phyloP scores from a whole-genome alignment of 2,329 filamentous ascomycete genomes.

The Dryadomyces quercus-mongolicae region DNA sequence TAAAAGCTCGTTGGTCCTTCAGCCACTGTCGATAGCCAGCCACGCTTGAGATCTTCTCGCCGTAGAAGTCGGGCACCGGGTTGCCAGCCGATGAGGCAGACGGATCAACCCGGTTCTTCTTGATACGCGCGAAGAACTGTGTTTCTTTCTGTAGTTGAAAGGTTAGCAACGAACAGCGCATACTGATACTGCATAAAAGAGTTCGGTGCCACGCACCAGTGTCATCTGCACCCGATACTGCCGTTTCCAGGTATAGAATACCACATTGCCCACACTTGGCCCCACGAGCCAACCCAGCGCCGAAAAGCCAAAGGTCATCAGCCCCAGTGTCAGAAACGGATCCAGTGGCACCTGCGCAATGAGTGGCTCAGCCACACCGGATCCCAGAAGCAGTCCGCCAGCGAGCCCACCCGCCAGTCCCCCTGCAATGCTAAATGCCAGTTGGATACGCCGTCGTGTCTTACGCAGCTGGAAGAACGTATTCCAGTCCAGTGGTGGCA shows the following conservation, averaged over 20 bases:
- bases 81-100: slow-evolving; percentile 80
- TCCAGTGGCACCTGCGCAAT: slow-evolving; percentile 68
- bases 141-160: slow-evolving; percentile 63
- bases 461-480: slow-evolving; percentile 85
- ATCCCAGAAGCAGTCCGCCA: slow-evolving; percentile 55
- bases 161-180: background rate
- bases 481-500: slow-evolving; percentile 64
- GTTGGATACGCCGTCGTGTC: slow-evolving; percentile 70
- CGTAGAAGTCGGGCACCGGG: slow-evolving; percentile 94
- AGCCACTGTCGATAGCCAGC: slow-evolving; percentile 87
- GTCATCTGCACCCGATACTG: slow-evolving; percentile 61
- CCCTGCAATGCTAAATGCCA: slow-evolving; percentile 60
- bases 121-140: slow-evolving; percentile 84
- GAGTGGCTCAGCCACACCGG: slow-evolving; percentile 60
- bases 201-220: slow-evolving; percentile 27
- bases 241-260: slow-evolving; percentile 68
- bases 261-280: slow-evolving; percentile 64
- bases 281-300: slow-evolving; percentile 83
- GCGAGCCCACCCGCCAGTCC: slow-evolving; percentile 49
- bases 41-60: slow-evolving; percentile 92
- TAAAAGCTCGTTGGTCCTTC: slow-evolving; percentile 95
- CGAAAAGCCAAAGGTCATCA: slow-evolving; percentile 65
- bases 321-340: slow-evolving; percentile 71
- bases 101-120: slow-evolving; percentile 85
- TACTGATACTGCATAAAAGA: too few relatives aligned